Evolutionary conservation across 1,284 basidiomycete species (phyloP).

Genomic region (Rhodotorula sp.): DNA sequence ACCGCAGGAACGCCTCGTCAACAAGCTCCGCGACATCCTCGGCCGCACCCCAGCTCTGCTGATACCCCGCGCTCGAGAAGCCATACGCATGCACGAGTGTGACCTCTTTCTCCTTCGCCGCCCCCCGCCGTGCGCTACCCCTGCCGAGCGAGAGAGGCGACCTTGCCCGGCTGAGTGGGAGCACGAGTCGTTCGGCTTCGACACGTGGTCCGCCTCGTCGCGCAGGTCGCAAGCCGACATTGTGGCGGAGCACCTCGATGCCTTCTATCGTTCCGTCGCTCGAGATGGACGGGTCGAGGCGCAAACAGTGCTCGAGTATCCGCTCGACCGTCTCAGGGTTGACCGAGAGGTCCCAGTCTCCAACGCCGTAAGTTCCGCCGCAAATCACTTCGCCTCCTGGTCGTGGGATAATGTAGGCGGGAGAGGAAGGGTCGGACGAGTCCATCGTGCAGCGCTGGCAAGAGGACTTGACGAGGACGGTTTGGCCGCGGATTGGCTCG

Average conservation of each 20-base stretch:
- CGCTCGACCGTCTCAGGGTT: constrained; percentile 45
- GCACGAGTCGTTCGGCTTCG: constrained; percentile 59
- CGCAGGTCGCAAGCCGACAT: constrained; percentile 69
- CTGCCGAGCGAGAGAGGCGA: background rate
- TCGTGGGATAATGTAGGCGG: constrained; percentile 52
- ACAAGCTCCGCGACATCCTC: constrained; percentile 44
- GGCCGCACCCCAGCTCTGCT: constrained; percentile 46
- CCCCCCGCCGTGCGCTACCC: constrained; percentile 40
- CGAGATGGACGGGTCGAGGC: constrained; percentile 50
- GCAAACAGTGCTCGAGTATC: constrained; percentile 51
- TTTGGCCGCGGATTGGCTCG: constrained; percentile 82
- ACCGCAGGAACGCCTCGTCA: constrained; percentile 7
- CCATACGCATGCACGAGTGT: constrained; percentile 69
- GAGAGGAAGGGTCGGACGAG: constrained; percentile 1
- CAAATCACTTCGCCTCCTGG: constrained; percentile 49
- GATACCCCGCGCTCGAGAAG: constrained; percentile 59
- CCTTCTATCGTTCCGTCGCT: constrained; percentile 44
- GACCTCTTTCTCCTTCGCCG: constrained; percentile 51
- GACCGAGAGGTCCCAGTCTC: constrained; percentile 47
- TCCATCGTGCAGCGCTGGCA: constrained; percentile 43
- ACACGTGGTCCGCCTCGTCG: constrained; percentile 67
- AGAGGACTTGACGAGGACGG: constrained; percentile 60
- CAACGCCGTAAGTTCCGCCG: constrained; percentile 33
- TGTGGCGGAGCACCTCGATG: constrained; percentile 59
- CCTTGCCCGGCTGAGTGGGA: constrained; percentile 32